Conservation (phyloP, 306 rosid genomes). For the Malus asiatica region DNA sequence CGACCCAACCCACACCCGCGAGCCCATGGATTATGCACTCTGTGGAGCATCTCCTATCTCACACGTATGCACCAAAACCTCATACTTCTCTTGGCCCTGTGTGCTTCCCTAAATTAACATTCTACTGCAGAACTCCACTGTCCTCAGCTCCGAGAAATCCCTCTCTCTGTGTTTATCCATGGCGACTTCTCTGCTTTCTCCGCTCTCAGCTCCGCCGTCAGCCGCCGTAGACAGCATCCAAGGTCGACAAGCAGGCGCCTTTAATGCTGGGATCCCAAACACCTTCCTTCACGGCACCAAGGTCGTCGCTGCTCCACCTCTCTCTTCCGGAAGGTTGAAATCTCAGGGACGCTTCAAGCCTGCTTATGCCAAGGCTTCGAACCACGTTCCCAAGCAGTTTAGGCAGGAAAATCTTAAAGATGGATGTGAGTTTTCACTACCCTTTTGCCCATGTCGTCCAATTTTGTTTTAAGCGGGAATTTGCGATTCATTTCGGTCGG, state of each 20-base stretch:
- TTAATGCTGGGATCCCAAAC: conserved; percentile 9
- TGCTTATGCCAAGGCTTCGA: conserved; percentile 42
- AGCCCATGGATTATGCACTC: not conserved
- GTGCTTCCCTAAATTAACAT: not conserved
- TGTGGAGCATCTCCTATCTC: not conserved
- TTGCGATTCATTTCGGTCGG: conserved; percentile 2
- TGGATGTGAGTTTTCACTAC: conserved; percentile 55
- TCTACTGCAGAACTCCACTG: not conserved
- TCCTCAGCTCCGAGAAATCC: not conserved
- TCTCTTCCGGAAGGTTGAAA: not conserved
- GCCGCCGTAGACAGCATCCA: conserved; percentile 17
- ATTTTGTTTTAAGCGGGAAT: not conserved
- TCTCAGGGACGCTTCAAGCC: conserved; percentile 33
- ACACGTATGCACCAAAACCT: not conserved
- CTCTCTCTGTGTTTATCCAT: conserved; percentile 19
- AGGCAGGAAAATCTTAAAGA: conserved; percentile 73
- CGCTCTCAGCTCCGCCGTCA: conserved; percentile 33
- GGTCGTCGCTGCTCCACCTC: conserved; percentile 18
- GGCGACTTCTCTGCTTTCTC: conserved; percentile 52
- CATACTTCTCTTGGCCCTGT: not conserved
- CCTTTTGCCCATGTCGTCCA: not conserved
- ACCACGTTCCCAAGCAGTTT: conserved; percentile 75
- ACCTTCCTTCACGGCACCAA: conserved; percentile 50
- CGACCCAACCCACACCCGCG: not conserved
- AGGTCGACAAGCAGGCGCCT: conserved; percentile 11